A percentile compares a stretch with the other conserved stretches of the same genome.
Evolutionary conservation across 345 rosid genomes (phyloP).

Genomic region (Angophora floribunda): DNA sequence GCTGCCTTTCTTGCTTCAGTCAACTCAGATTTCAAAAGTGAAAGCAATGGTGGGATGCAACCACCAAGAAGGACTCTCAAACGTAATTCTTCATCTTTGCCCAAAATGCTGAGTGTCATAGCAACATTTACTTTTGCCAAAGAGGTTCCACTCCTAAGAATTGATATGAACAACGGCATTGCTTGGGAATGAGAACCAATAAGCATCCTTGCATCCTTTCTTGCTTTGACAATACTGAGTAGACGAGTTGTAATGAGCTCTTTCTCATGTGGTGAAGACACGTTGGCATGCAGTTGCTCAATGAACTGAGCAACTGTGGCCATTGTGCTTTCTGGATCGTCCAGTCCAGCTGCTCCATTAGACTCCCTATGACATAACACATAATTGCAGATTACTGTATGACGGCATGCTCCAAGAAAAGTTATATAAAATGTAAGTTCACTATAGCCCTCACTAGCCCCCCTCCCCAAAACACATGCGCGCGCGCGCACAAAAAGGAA

Average conservation of each 20-base stretch:
- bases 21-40: constrained; percentile 65
- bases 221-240: constrained; percentile 53
- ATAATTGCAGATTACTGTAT: neutral
- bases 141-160: constrained; percentile 64
- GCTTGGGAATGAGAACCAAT: constrained; percentile 71
- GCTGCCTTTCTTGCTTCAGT: constrained; percentile 70
- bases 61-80: constrained; percentile 83
- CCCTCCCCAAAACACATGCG: too few species aligned
- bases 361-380: constrained; percentile 29
- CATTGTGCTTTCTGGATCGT: constrained; percentile 48
- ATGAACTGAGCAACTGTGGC: constrained; percentile 55
- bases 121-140: constrained; percentile 72
- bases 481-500: neutral
- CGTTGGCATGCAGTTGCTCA: constrained; percentile 66
- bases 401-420: neutral
- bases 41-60: constrained; percentile 80
- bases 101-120: constrained; percentile 44
- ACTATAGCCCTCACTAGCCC: neutral
- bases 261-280: constrained; percentile 62
- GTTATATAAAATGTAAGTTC: neutral
- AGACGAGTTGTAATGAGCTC: constrained; percentile 70
- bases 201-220: constrained; percentile 64
- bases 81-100: constrained; percentile 73
- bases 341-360: constrained; percentile 31
- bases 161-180: constrained; percentile 78